Conservation (phyloP, 495 filamentous ascomycete species). For the Daldinia concentrica region DNA sequence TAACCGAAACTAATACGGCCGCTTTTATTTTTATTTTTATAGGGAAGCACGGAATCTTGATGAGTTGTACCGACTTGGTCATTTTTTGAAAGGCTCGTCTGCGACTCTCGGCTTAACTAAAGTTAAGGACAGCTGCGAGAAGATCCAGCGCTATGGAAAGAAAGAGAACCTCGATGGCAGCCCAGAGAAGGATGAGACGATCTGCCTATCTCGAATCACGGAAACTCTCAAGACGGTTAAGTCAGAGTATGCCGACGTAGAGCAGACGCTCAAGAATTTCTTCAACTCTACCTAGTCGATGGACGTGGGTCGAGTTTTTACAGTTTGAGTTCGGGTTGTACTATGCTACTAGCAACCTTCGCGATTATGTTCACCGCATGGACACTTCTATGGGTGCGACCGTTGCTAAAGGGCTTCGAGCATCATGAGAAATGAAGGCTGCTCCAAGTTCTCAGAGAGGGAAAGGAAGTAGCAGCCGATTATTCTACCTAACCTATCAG, state of each 20-base stretch:
- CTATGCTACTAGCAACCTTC: conserved; percentile 18
- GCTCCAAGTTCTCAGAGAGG: conserved; percentile 38
- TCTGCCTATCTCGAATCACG: conserved; percentile 73
- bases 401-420: conserved; percentile 30
- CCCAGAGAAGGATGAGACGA: conserved; percentile 67
- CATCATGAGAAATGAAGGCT: conserved; percentile 49
- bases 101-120: conserved; percentile 93
- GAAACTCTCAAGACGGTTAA: conserved; percentile 75
- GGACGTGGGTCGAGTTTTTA: conserved; percentile 16
- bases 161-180: conserved; percentile 79
- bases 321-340: conserved; percentile 29
- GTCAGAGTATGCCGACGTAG: conserved; percentile 78
- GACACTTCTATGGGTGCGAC: conserved; percentile 19
- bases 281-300: conserved; percentile 59
- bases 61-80: conserved; percentile 82
- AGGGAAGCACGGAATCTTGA: conserved; percentile 73
- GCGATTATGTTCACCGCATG: conserved; percentile 32
- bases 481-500: conserved; percentile 36
- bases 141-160: conserved; percentile 92
- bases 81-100: conserved; percentile 98
- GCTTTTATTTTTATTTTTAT: neutral
- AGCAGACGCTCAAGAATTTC: conserved; percentile 75
- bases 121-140: conserved; percentile 92
- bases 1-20: conserved; percentile 27
- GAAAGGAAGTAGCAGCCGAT: conserved; percentile 33